Evolutionary conservation across 2,329 filamentous ascomycete species (phyloP).

Genomic region (Trichophyton rubrum): DNA sequence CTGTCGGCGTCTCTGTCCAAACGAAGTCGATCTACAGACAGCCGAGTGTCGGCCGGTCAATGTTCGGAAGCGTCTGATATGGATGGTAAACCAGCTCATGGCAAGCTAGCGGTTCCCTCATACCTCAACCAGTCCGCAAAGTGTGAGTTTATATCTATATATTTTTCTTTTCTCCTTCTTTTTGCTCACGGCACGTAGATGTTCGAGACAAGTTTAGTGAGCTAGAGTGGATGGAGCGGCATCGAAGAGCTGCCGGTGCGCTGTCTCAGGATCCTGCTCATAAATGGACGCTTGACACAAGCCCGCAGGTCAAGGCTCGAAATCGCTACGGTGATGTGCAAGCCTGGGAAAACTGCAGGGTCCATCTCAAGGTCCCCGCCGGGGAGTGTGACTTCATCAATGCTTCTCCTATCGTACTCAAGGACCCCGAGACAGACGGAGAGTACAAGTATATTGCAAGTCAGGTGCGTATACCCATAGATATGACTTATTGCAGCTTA

Average conservation of each 20-base stretch:
- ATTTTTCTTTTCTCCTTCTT: neutral
- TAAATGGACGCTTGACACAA: conserved; percentile 47
- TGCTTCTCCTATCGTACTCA: conserved; percentile 57
- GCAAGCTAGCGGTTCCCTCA: conserved; percentile 21
- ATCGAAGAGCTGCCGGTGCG: conserved; percentile 39
- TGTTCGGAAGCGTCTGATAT: conserved; percentile 4
- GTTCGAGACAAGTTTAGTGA: conserved; percentile 49
- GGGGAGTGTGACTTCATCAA: conserved; percentile 69
- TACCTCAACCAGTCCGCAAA: conserved; percentile 28
- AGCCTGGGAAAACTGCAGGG: conserved; percentile 75
- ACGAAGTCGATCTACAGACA: conserved; percentile 27
- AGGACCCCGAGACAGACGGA: conserved; percentile 36
- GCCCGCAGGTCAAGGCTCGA: conserved; percentile 46
- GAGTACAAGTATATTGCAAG: conserved; percentile 70
- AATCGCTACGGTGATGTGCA: conserved; percentile 87
- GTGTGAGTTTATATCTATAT: conserved; percentile 21
- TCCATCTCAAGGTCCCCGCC: conserved; percentile 65
- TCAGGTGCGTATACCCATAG: conserved; percentile 39
- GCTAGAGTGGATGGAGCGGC: conserved; percentile 48
- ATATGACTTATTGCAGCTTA: neutral
- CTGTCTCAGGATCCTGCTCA: conserved; percentile 36
- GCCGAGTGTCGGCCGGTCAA: conserved; percentile 20
- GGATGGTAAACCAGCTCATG: conserved; percentile 16
- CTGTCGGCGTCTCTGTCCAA: conserved; percentile 27
- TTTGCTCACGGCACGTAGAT: conserved; percentile 30